These are phyloP conservation scores for Curvularia verruculosa DNA, from an alignment of 2,329 filamentous ascomycete species.

Conservation along the genomic window DNA sequence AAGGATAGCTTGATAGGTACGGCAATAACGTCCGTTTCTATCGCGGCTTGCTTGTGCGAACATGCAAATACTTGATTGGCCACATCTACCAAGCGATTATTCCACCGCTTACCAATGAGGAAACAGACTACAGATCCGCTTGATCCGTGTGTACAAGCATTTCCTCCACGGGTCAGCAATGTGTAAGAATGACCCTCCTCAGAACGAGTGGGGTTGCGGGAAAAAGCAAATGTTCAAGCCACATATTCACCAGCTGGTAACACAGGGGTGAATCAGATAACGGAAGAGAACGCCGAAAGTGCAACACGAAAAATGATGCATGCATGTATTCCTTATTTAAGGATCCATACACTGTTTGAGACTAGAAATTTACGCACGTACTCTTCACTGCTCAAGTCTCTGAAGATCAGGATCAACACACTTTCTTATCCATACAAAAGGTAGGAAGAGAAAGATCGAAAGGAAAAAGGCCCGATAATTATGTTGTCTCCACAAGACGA, in stretches of 20 bases:
- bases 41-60: background rate
- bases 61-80: background rate
- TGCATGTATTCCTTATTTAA: background rate
- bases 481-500: background rate
- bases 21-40: background rate
- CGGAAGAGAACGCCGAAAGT: background rate
- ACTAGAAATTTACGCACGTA: background rate
- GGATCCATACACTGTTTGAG: background rate
- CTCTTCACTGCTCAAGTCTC: no score
- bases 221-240: background rate
- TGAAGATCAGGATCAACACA: background rate
- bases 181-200: background rate
- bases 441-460: background rate
- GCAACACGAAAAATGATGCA: background rate
- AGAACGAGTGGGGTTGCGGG: background rate
- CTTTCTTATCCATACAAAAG: constrained; percentile 4
- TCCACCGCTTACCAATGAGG: background rate
- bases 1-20: background rate
- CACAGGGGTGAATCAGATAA: background rate
- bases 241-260: background rate
- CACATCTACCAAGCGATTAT: background rate
- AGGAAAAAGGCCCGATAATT: constrained; percentile 8
- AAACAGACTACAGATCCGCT: background rate
- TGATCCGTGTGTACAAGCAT: background rate
- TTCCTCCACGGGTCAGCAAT: background rate